Base-by-base conservation (phyloP, 1,139 yeast species). In the Suhomyces yuchorum region DNA sequence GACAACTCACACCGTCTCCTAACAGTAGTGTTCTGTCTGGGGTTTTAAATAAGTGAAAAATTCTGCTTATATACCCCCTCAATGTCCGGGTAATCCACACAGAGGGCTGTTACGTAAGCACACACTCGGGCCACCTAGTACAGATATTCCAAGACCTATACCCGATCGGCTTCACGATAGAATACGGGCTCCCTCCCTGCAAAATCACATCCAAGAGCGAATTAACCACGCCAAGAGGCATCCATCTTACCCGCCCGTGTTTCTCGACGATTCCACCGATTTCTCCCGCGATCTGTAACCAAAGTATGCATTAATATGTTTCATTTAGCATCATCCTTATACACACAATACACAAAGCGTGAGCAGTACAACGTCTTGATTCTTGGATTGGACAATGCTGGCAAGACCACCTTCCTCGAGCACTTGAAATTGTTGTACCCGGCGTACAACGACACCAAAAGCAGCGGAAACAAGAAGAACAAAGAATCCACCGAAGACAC, bases 331-430 rank as follows among this genome's bases (percentile, higher is more conserved):
- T 71, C 77, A 37, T 74, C 80, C 23, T 59, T 75, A 43, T 75
- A 75, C 55, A 71, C 79, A 4, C 78, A 75, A 56, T 75, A 74
- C 57, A 73, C 78, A 51, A 71, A 73, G 56, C 63, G 78, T 47
- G 80, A 75, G 53, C 79, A 75, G 61, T 75, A 75, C 57, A 75
- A 75, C 51, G 81, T 93, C 4, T 75, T 93, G 37, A 87, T 93
- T 36, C 73, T 93, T 26, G 99, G 99, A 15, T 78, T 93, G 40
- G 98, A 93, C 66, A 91, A 92, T 71, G 97, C 98, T 0, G 99
- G 99, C 3, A 93, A 93, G 65, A 92, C 98, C 15, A 87, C 96
- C 0, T 80, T 87, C 54, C 65, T 88, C 34, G 80, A 75, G 56
- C 79, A 75, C 54, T 51, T 73, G 40, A 75, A 75, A 60, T 62